Evolutionary conservation across 2,329 filamentous ascomycete genomes (phyloP), one percentile per base, ranked within the genome.

Genomic region (Stemphylium beticola): DNA sequence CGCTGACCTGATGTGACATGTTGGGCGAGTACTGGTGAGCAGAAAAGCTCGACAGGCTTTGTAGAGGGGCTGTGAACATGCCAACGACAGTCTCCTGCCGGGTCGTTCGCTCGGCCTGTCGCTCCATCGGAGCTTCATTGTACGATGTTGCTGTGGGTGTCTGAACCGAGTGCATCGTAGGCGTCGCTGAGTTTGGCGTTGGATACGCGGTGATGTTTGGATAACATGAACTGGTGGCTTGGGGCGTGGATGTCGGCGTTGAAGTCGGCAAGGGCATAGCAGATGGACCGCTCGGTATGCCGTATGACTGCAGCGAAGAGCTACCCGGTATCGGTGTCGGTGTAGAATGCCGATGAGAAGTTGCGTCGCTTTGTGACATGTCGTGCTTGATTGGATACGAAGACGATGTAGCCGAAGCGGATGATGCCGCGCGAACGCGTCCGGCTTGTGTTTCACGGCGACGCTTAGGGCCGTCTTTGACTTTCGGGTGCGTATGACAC

Each of bases 401-500:
- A 2, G 68, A 72, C 15, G 73, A 73, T 0, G 68, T 66, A 18
- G 71, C 61, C 14, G 72, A 74, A 17, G 71, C 64, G 10, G 72
- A 74, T 8, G 72, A 75, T 10, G 60, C 69, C 15, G 74, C 71
- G 48, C 74, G 73, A 49, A 68, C 68, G 37, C 74, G 73, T 20
- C 72, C 69, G 26, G 70, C 66, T 29, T 74, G 66, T 8, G 75
- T 76, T 67, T 77, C 75, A 59, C 75, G 74, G 40, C 76, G 76
- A 49, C 75, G 65, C 55, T 77, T 78, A 29, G 75, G 75, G 9
- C 74, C 74, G 52, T 78, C 76, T 65, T 77, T 77, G 48, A 77
- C 74, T 64, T 77, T 77, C 9, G 76, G 74, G 50, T 77, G 76
- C 2, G 74, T 76, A 62, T 78, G 76, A 60, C 75, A 78, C 75